These are phyloP conservation scores for Bretziella fagacearum DNA, from an alignment of 2,329 filamentous ascomycete genomes.

Conservation along the genomic window DNA sequence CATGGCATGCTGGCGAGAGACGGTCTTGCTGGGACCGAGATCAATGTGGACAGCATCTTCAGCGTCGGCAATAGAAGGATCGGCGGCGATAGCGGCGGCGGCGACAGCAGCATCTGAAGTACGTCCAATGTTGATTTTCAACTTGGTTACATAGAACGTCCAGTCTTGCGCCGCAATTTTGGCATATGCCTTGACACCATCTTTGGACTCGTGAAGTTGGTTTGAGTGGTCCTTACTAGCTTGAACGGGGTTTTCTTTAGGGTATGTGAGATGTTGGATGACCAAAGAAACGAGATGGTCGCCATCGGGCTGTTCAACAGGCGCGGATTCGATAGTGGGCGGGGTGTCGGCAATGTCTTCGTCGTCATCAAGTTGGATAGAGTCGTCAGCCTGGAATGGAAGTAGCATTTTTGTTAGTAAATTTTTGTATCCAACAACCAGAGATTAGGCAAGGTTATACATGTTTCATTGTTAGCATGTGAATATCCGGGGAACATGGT, in stretches of 20 bases:
- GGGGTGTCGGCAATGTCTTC: constrained; percentile 30
- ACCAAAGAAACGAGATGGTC: constrained; percentile 40
- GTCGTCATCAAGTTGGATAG: constrained; percentile 21
- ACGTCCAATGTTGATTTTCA: constrained; percentile 61
- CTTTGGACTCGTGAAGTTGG: constrained; percentile 41
- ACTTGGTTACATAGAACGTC: constrained; percentile 67
- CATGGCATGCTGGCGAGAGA: constrained; percentile 59
- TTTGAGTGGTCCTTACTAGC: constrained; percentile 48
- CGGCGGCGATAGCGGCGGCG: constrained; percentile 22
- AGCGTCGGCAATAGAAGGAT: constrained; percentile 19
- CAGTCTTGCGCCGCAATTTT: constrained; percentile 69
- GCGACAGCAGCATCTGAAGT: constrained; percentile 21
- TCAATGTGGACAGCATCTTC: constrained; percentile 62
- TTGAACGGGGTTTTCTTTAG: constrained; percentile 32
- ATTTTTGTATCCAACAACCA: too few species aligned
- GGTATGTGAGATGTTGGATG: constrained; percentile 31
- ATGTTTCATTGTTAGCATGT: too few species aligned
- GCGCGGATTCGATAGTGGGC: constrained; percentile 26
- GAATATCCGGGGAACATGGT: too few species aligned
- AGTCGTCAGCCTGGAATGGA: constrained; percentile 23
- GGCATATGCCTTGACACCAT: constrained; percentile 57
- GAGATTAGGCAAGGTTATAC: too few species aligned
- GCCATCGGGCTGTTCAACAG: constrained; percentile 29
- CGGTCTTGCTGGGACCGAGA: constrained; percentile 65
- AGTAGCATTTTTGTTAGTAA: constrained; percentile 11